These are phyloP conservation scores for Vachellia pachyceras DNA, from an alignment of 306 rosid genomes.

Conservation along the genomic window DNA sequence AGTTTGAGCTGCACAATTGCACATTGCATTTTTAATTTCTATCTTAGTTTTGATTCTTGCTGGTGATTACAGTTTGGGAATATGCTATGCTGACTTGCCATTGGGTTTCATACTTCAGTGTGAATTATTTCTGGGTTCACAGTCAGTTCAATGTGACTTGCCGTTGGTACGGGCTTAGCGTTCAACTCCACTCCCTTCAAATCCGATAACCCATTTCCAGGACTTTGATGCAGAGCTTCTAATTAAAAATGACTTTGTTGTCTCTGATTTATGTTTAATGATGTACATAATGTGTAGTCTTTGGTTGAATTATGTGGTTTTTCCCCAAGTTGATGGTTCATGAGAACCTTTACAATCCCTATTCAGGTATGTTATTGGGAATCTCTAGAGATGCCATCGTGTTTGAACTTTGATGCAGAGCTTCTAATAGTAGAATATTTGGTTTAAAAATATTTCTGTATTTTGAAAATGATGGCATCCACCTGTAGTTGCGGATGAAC, in stretches of 20 bases:
- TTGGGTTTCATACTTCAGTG: neutral
- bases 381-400: neutral
- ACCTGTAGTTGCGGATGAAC: conserved; percentile 74
- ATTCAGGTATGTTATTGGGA: neutral
- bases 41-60: neutral
- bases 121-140: neutral
- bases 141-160: neutral
- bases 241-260: neutral
- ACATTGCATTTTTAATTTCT: neutral
- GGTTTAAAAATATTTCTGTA: neutral
- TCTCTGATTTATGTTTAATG: neutral
- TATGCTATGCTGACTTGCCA: neutral
- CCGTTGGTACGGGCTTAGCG: too few species aligned
- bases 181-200: neutral
- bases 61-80: neutral
- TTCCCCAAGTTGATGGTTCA: neutral
- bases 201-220: neutral
- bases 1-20: neutral
- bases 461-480: conserved; percentile 54
- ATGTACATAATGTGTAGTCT: neutral
- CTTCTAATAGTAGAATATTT: neutral
- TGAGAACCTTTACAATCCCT: conserved; percentile 14
- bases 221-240: too few species aligned
- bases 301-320: neutral
- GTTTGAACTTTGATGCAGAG: neutral